Conservation (phyloP, 441 rosid genomes). For the Erodium moschatum region DNA sequence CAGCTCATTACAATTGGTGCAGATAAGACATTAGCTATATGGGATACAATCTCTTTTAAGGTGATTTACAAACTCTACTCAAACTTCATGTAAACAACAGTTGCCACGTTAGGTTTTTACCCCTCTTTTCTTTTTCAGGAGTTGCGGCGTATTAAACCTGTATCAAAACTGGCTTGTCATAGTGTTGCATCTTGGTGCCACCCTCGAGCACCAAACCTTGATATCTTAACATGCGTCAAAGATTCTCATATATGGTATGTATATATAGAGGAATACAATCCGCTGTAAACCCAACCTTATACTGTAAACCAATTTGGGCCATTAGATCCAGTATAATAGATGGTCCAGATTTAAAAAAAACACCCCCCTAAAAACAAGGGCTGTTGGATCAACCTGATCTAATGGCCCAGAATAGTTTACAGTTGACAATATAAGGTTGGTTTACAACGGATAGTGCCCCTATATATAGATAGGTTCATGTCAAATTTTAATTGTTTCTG, state of each 20-base stretch:
- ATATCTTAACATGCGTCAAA: conserved; percentile 87
- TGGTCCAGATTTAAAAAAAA: no score
- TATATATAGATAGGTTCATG: neutral
- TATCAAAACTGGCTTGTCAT: conserved; percentile 84
- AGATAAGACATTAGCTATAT: conserved; percentile 92
- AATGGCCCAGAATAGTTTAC: no score
- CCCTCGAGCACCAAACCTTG: conserved; percentile 98
- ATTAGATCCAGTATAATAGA: no score
- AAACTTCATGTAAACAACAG: conserved; percentile 8
- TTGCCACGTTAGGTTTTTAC: conserved; percentile 16
- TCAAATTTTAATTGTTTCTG: neutral
- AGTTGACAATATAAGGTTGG: no score
- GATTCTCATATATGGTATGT: conserved; percentile 95
- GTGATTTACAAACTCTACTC: conserved; percentile 30
- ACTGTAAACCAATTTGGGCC: no score
- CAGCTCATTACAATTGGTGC: conserved; percentile 94
- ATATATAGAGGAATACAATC: neutral
- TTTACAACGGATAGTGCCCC: no score
- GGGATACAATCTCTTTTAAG: conserved; percentile 98
- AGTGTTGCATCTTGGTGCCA: conserved; percentile 99
- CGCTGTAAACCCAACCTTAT: no score
- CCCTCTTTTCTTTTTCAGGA: conserved; percentile 47
- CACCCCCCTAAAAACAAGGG: no score
- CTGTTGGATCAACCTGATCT: no score
- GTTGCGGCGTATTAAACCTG: conserved; percentile 91